These are phyloP conservation scores for Lepraria neglecta DNA, from an alignment of 495 filamentous ascomycete species.

Conservation along the genomic window DNA sequence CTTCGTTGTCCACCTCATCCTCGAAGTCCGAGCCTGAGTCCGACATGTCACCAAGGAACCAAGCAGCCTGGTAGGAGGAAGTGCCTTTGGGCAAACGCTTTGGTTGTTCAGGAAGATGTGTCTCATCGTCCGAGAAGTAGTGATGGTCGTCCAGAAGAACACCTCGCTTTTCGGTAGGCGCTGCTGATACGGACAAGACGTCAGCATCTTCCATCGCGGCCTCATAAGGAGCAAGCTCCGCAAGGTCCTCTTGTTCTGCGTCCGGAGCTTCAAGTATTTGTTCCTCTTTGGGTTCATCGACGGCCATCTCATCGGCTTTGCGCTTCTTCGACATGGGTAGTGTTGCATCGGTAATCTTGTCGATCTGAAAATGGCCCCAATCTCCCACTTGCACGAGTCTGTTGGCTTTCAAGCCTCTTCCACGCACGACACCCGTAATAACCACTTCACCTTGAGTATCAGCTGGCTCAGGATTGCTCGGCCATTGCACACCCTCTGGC, in stretches of 20 bases:
- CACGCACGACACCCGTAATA: constrained; percentile 81
- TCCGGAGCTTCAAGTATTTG: constrained; percentile 61
- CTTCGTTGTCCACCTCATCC: constrained; percentile 53
- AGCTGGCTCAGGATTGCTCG: constrained; percentile 37
- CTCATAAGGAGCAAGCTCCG: constrained; percentile 77
- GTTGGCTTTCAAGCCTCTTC: constrained; percentile 80
- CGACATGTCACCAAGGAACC: constrained; percentile 81
- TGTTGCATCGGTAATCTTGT: constrained; percentile 71
- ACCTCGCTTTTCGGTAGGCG: constrained; percentile 55
- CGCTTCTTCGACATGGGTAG: constrained; percentile 48
- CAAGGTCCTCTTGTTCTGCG: constrained; percentile 73
- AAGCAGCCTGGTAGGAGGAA: constrained; percentile 87
- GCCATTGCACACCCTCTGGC: constrained; percentile 72
- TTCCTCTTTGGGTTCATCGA: constrained; percentile 51
- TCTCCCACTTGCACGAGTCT: constrained; percentile 85
- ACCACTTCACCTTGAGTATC: constrained; percentile 51
- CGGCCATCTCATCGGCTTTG: constrained; percentile 59
- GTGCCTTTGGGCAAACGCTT: constrained; percentile 84
- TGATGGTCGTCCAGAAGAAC: constrained; percentile 95
- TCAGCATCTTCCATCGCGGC: constrained; percentile 64
- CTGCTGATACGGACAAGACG: constrained; percentile 49
- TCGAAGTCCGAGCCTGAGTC: constrained; percentile 81
- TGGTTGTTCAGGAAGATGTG: constrained; percentile 52
- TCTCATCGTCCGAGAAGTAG: constrained; percentile 91
- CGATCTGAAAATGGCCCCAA: constrained; percentile 92